Evolutionary conservation across 495 filamentous ascomycete species (phyloP), one percentile per base, ranked within the genome.

Genomic region (Parmelia sp.): DNA sequence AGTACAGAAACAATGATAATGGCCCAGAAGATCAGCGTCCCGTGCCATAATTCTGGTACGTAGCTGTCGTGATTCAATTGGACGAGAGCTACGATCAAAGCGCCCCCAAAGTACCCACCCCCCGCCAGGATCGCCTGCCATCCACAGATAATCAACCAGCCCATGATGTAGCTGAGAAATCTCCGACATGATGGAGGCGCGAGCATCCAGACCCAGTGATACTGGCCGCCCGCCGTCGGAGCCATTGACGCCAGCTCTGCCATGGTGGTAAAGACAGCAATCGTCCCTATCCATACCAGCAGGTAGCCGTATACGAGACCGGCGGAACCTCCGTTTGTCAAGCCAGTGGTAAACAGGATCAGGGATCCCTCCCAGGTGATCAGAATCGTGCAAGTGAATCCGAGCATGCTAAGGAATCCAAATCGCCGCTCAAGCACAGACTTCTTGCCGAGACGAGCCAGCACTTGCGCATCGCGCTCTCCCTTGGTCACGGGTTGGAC

Each of bases 201-300:
- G n/a, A 83, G 69, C 73, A 81, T 80, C 2, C 78, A 77, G 14
- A 75, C 75, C 81, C 80, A 83, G 62, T 83, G 80, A 56, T 83
- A 83, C 64, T 83, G 81, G 3, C 81, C 80, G 14, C 77, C 78
- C 8, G 75, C 75, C 3, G 77, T 82, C 2, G 80, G 80, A 37
- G 80, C 80, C 78, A 76, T 76, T 1, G 73, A 74, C 1, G 73
- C 74, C 63, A 76, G 66, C 35, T 76, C 73, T 4, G 70, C 70
- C 67, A 74, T 62, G 6, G 74, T 68, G 15, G 62, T 72, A 29
- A 66, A 65, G 3, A 69, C 61, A 8, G 58, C 57, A 19, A 71
- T 68, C 19, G 74, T 77, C 10, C 80, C 80, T n/a, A 76, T 60
- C 79, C 80, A 83, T 29, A 71, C 74, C 62, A 80, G 76, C 3